Base-by-base conservation (phyloP, 805 yeast genomes). In the Metschnikowia kunwiensis region DNA sequence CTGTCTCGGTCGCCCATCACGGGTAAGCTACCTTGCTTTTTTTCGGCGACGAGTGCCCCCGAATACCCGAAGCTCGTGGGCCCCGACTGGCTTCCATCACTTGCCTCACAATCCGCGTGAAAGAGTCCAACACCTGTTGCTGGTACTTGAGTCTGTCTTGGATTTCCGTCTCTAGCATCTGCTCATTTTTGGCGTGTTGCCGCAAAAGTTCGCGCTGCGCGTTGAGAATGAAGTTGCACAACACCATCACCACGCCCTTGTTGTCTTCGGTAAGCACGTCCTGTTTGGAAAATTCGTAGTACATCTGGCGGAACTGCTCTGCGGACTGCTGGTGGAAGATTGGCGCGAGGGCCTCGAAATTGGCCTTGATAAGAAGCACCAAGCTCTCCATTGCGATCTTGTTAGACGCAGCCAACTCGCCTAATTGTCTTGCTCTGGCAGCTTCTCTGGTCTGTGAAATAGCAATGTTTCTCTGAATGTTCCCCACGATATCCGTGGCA, bases 81-180 rank as follows among this genome's bases (percentile, higher is more conserved):
- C 37, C 41, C n/a, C 40, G 24, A 15, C 29, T 36, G n/a, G 10
- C 26, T 13, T 34, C 43, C 34, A 38, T 34, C 9, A 43, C 19
- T 19, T 43, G 46, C 22, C 24, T 27, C 24, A 30, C 33, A 6
- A 45, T 45, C 19, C 27, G 16, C 17, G 37, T 34, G 23, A 45
- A 42, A 0, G 47, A 36, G 24, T 36, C 34, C 12, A 45, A 37
- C 20, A 43, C 49, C 21, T 45, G 42, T 24, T 40, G 39, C 24
- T 45, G 47, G 31, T 43, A 45, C 28, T 30, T 32, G 20, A 28
- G 47, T 23, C 47, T 32, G 21, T 38, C 38, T 7, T 37, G 30
- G 35, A 43, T 32, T 23, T 43, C 50, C 6, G 30, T 22, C 28
- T 42, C 40, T 10, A 46, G 33, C 32, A 34, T 34, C 17, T 37